Conservation (phyloP, 2,329 filamentous ascomycete species). For the Diaporthe ampelina region DNA sequence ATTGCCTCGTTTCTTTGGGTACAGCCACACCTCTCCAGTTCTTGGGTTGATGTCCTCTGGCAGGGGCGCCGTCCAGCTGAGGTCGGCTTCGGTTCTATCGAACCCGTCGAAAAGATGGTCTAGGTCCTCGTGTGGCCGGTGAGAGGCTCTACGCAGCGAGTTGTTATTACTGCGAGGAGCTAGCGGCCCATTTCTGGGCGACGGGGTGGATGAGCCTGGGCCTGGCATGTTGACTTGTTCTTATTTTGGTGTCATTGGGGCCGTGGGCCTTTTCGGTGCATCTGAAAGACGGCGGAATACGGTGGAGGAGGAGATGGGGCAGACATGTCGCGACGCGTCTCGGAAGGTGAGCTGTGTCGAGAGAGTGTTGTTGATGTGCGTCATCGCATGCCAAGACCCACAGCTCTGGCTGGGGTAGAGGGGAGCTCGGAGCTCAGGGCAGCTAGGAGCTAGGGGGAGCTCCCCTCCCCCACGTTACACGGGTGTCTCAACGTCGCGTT, state of each 20-base stretch:
- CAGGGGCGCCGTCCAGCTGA: constrained; percentile 22
- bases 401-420: not conserved
- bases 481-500: not conserved
- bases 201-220: not conserved
- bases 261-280: too few relatives aligned
- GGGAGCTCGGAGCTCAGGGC: not conserved
- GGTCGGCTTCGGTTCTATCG: constrained; percentile 33
- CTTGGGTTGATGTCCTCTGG: constrained; percentile 26
- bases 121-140: not conserved
- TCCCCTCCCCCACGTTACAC: too few relatives aligned
- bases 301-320: not conserved
- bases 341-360: not conserved
- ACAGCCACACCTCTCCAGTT: constrained; percentile 32
- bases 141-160: too few relatives aligned
- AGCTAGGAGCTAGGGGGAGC: not conserved
- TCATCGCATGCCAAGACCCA: not conserved
- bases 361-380: not conserved
- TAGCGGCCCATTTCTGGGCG: constrained; percentile 14
- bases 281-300: not conserved
- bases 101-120: constrained; percentile 11
- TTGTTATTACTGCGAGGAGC: too few relatives aligned
- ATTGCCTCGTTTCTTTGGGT: constrained; percentile 29
- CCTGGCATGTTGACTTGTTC: not conserved
- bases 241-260: not conserved
- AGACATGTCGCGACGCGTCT: not conserved